Evolutionary conservation across 129 eudicot genomes (phyloP).

Genomic region (Solidago caesia): DNA sequence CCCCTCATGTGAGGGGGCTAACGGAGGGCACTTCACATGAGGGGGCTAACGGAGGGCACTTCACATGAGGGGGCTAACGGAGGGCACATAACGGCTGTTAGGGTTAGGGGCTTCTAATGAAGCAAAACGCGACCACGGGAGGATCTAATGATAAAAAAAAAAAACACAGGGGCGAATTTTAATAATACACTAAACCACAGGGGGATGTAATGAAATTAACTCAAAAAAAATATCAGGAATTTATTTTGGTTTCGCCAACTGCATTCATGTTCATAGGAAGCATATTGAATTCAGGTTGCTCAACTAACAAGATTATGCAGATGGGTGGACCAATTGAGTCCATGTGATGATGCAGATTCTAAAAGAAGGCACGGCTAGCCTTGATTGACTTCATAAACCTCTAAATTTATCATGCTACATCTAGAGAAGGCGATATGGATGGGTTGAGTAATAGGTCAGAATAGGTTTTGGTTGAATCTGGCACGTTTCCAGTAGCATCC

Average conservation of each 20-base stretch:
- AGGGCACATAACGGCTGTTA: too few species aligned
- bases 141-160: too few species aligned
- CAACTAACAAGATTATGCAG: conserved; percentile 9
- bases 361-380: neutral
- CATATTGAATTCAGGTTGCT: conserved; percentile 4
- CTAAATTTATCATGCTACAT: neutral
- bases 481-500: neutral
- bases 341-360: conserved; percentile 1
- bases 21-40: too few species aligned
- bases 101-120: too few species aligned
- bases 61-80: too few species aligned
- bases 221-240: neutral
- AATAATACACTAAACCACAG: too few species aligned
- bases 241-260: neutral
- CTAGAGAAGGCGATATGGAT: neutral
- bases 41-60: too few species aligned
- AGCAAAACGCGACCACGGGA: too few species aligned
- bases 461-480: neutral
- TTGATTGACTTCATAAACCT: neutral
- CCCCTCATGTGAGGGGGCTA: too few species aligned
- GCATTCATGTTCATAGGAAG: conserved; percentile 4
- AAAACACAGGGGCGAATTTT: too few species aligned
- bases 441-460: neutral
- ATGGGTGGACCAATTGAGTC: conserved; percentile 3
- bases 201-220: too few species aligned